Evolutionary conservation across 2,329 filamentous ascomycete species (phyloP).

Genomic region (Fusarium sp.): DNA sequence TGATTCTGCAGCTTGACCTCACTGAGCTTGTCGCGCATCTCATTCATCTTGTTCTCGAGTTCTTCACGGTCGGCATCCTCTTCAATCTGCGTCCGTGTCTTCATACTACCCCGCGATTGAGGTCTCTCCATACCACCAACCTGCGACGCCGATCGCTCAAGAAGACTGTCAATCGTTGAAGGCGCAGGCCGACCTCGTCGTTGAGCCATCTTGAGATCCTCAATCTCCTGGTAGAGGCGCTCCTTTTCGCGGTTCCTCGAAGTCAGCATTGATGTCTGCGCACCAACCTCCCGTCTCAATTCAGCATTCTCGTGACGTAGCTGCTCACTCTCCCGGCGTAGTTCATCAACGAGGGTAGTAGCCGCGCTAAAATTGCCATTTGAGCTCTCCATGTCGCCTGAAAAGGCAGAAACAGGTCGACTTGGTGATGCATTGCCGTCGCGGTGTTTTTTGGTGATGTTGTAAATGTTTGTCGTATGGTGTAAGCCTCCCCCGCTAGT

Average conservation of each 20-base stretch:
- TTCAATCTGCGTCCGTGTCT: conserved; percentile 70
- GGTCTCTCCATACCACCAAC: conserved; percentile 77
- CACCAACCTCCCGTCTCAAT: conserved; percentile 89
- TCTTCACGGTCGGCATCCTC: conserved; percentile 87
- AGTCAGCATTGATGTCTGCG: conserved; percentile 97
- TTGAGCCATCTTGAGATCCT: conserved; percentile 91
- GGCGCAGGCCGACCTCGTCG: conserved; percentile 74
- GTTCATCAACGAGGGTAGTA: conserved; percentile 80
- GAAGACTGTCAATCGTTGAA: conserved; percentile 85
- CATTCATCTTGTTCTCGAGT: conserved; percentile 84
- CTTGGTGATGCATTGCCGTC: conserved; percentile 62
- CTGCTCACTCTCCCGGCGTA: conserved; percentile 76
- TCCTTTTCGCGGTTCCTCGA: conserved; percentile 96
- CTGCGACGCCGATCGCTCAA: conserved; percentile 93
- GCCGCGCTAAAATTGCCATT: conserved; percentile 68
- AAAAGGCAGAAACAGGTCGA: conserved; percentile 63
- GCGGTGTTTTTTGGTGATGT: conserved; percentile 68
- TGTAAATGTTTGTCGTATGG: conserved; percentile 75
- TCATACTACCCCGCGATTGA: conserved; percentile 78
- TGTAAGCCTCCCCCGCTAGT: conserved; percentile 58
- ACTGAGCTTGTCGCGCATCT: conserved; percentile 87
- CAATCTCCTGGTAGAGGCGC: conserved; percentile 94
- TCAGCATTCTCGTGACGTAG: conserved; percentile 93
- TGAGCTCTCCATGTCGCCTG: conserved; percentile 63
- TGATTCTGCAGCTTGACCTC: conserved; percentile 90